A percentile compares a stretch with the other conserved stretches of the same genome.
Conservation (phyloP, 164 flowering plant genomes). For the Vitis rotundifolia region DNA sequence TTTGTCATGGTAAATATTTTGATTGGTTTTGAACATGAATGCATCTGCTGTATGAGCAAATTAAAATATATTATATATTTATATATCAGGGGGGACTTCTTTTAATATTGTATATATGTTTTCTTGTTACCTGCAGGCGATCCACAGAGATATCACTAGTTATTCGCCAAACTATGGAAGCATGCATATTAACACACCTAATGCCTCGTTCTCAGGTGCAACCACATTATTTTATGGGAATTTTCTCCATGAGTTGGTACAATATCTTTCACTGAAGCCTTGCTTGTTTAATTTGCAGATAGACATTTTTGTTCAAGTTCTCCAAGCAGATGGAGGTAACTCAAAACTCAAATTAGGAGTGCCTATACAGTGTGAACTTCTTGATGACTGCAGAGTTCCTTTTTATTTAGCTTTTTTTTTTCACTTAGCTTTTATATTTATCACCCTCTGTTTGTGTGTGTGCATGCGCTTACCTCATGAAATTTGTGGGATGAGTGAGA, state of each 20-base stretch:
- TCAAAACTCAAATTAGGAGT: not conserved
- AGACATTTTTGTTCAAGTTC: slow-evolving; percentile 95
- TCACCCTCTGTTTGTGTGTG: not conserved
- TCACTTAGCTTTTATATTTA: not conserved
- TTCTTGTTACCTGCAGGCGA: slow-evolving; percentile 50
- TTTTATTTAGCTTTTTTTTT: not conserved
- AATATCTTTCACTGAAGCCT: not conserved
- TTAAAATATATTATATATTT: not conserved
- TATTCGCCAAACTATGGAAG: slow-evolving; percentile 97
- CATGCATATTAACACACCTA: slow-evolving; percentile 85
- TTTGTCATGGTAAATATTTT: not conserved
- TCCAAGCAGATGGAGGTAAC: slow-evolving; percentile 99
- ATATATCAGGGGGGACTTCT: not conserved
- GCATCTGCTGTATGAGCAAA: not conserved
- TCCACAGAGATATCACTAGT: slow-evolving; percentile 93
- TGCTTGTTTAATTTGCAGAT: slow-evolving; percentile 56
- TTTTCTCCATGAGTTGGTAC: not conserved
- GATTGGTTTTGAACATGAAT: not conserved
- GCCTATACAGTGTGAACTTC: not conserved
- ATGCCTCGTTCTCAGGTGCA: slow-evolving; percentile 95
- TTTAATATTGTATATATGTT: not conserved
- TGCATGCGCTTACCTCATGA: too few species aligned
- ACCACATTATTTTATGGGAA: not conserved
- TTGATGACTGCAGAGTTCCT: not conserved
- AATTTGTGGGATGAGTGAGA: too few species aligned